Conservation (phyloP, 495 filamentous ascomycete species). For the Hypoxylon rickii region DNA sequence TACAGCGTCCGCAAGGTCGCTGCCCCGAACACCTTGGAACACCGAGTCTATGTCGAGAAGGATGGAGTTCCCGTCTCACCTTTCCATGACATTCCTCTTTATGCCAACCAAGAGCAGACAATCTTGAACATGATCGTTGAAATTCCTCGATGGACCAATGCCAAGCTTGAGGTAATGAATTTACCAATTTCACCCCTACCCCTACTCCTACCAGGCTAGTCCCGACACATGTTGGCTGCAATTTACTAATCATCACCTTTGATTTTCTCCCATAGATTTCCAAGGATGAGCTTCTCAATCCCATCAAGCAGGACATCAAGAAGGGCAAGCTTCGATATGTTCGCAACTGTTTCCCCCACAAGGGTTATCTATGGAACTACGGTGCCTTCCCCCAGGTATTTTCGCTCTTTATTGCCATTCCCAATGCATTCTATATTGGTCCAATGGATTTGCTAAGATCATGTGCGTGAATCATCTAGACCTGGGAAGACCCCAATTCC, state of each 20-base stretch:
- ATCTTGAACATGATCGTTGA: slow-evolving; percentile 99
- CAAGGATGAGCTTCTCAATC: slow-evolving; percentile 96
- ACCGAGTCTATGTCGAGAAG: slow-evolving; percentile 97
- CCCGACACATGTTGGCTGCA: slow-evolving; percentile 1
- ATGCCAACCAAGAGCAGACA: slow-evolving; percentile 90
- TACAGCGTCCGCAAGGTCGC: slow-evolving; percentile 84
- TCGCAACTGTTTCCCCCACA: slow-evolving; percentile 99
- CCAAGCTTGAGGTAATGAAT: slow-evolving; percentile 87
- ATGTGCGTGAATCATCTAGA: slow-evolving; percentile 58
- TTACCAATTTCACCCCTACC: no score
- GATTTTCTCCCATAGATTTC: slow-evolving; percentile 69
- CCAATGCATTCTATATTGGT: not conserved
- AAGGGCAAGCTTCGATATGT: slow-evolving; percentile 95
- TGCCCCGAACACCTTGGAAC: slow-evolving; percentile 89
- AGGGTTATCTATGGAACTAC: slow-evolving; percentile 99
- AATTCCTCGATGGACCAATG: slow-evolving; percentile 99
- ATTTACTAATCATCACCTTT: slow-evolving; percentile 15
- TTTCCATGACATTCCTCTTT: slow-evolving; percentile 98
- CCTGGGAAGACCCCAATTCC: slow-evolving; percentile 97
- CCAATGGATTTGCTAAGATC: slow-evolving; percentile 15
- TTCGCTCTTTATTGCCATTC: no score
- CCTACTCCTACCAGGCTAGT: no score
- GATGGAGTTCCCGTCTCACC: slow-evolving; percentile 92
- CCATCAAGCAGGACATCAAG: slow-evolving; percentile 92
- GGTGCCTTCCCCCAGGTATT: slow-evolving; percentile 95